These are phyloP conservation scores for Malassezia psittaci DNA, from an alignment of 1,284 basidiomycete species.

Conservation along the genomic window DNA sequence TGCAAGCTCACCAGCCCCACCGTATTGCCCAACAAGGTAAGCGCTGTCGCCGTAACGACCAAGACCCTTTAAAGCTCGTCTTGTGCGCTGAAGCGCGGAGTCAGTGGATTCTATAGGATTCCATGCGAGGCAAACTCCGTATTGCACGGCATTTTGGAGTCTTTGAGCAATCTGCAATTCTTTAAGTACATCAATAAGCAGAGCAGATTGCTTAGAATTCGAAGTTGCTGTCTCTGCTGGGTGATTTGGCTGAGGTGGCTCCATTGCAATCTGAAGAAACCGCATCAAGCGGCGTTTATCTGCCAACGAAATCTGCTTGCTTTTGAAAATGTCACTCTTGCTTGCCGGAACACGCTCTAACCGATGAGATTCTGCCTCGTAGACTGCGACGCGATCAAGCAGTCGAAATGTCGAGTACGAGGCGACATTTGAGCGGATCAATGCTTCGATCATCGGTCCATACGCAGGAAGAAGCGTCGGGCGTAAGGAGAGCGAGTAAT, in stretches of 20 bases:
- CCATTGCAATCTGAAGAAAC: conserved; percentile 50
- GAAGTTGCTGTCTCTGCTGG: background rate
- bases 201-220: background rate
- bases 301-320: conserved; percentile 63
- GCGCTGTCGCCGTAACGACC: conserved; percentile 82
- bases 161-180: background rate
- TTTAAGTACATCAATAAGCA: background rate
- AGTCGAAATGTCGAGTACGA: conserved; percentile 82
- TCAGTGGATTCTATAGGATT: conserved; percentile 21
- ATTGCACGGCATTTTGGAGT: conserved; percentile 21
- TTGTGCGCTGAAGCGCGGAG: conserved; percentile 23
- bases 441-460: conserved; percentile 67
- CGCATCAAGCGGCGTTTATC: conserved; percentile 90
- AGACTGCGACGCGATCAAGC: conserved; percentile 54
- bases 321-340: conserved; percentile 90
- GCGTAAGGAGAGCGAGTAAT: conserved; percentile 73
- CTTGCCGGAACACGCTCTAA: conserved; percentile 61
- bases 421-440: conserved; percentile 74
- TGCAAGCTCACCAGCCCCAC: conserved; percentile 54
- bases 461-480: conserved; percentile 71
- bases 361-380: background rate
- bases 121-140: conserved; percentile 45
- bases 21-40: conserved; percentile 87
- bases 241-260: conserved; percentile 13
- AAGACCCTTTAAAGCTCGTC: conserved; percentile 61